phyloP scores from a whole-genome alignment of 2,329 filamentous ascomycete genomes.

The Knufia fluminis region DNA sequence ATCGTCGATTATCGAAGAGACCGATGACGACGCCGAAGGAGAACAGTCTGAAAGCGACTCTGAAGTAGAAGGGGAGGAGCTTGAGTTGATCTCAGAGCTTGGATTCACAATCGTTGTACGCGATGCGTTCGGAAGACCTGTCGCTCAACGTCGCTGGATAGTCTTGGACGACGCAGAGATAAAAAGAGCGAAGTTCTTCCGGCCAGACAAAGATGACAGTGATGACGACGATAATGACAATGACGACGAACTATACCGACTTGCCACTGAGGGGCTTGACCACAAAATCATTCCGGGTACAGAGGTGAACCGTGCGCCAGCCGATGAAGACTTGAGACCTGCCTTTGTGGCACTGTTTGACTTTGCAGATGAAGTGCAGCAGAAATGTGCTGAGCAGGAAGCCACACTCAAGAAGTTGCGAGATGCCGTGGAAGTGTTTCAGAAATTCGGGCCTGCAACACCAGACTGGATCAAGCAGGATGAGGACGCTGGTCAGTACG shows the following conservation, averaged over 20 bases:
- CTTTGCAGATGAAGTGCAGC: background rate
- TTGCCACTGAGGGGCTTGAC: background rate
- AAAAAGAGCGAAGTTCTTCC: background rate
- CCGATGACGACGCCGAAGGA: too few relatives aligned
- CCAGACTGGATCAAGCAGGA: background rate
- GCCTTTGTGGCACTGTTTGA: background rate
- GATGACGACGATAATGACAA: background rate
- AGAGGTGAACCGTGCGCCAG: background rate
- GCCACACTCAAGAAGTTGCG: background rate
- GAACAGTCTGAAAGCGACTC: too few relatives aligned
- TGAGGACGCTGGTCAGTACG: background rate
- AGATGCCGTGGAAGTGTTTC: background rate
- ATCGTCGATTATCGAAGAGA: too few relatives aligned
- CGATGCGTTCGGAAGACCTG: background rate
- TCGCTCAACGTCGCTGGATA: background rate
- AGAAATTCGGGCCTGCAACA: background rate
- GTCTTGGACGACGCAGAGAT: background rate
- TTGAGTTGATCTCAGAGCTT: background rate
- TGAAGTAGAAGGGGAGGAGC: background rate
- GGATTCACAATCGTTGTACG: background rate
- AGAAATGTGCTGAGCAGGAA: background rate
- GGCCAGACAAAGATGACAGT: too few relatives aligned
- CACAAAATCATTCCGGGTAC: background rate
- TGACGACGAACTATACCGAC: background rate
- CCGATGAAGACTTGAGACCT: background rate